Percentiles rank a stretch among this genome's conserved stretches.
phyloP scores from a whole-genome alignment of 2,329 filamentous ascomycete genomes.

The Hypoxylon sp. region DNA sequence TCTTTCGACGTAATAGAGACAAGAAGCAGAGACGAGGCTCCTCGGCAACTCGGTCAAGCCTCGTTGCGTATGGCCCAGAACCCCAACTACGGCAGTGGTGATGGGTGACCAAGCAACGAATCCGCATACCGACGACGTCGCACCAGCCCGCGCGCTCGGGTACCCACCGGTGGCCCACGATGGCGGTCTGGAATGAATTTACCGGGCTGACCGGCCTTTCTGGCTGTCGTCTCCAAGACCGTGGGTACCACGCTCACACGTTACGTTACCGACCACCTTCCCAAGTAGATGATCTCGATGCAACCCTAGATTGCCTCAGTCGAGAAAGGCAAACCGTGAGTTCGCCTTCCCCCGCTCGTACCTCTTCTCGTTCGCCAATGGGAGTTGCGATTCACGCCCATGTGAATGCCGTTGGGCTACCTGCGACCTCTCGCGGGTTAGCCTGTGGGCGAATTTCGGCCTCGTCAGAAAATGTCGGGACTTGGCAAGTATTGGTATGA shows the following conservation, averaged over 20 bases:
- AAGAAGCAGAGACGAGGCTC: no score
- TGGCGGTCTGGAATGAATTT: neutral
- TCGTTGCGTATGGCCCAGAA: no score
- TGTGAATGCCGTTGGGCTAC: constrained; percentile 14
- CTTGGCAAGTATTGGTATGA: neutral
- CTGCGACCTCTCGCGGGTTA: no score
- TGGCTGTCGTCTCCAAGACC: neutral
- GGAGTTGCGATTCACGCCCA: constrained; percentile 3
- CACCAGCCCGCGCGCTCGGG: neutral
- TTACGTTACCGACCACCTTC: constrained; percentile 18
- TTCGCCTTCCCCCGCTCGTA: constrained; percentile 5
- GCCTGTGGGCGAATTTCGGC: no score
- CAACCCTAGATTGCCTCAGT: constrained; percentile 17
- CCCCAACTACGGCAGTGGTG: neutral
- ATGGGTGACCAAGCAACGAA: no score
- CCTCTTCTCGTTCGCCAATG: constrained; percentile 12
- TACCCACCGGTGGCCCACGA: no score
- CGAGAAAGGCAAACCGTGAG: neutral
- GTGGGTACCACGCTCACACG: neutral
- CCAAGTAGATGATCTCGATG: constrained; percentile 23
- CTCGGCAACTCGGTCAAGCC: neutral
- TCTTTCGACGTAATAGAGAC: no score
- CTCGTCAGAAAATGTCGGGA: neutral
- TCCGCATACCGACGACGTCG: no score
- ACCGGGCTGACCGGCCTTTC: neutral